Percentiles rank a stretch among this genome's conserved stretches.
phyloP scores from a whole-genome alignment of 306 rosid species.

The Chamaecrista fasciculata region DNA sequence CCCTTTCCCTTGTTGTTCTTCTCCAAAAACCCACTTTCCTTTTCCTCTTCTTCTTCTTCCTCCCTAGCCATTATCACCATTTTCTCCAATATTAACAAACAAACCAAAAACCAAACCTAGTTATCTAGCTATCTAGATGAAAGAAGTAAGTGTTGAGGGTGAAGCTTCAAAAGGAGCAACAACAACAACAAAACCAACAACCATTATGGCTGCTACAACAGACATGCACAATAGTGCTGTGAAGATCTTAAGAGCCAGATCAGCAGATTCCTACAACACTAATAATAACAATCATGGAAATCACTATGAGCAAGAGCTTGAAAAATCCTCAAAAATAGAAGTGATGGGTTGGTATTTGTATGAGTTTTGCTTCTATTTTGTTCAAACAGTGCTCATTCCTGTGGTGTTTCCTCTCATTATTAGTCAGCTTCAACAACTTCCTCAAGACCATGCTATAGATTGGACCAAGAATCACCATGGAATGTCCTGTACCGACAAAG shows the following conservation, averaged over 20 bases:
- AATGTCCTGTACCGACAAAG: conserved; percentile 41
- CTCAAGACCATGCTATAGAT: conserved; percentile 26
- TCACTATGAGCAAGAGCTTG: conserved; percentile 45
- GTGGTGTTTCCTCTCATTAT: conserved; percentile 75
- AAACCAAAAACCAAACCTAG: no score
- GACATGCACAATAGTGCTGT: conserved; percentile 27
- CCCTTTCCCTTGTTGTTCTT: background rate
- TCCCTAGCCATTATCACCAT: background rate
- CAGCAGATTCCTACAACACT: conserved; percentile 38
- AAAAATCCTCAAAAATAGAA: conserved; percentile 53
- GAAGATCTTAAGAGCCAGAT: conserved; percentile 39
- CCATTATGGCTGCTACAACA: conserved; percentile 14
- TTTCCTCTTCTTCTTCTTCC: background rate
- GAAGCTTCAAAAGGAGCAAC: background rate
- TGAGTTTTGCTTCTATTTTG: conserved; percentile 70
- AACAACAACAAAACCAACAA: no score
- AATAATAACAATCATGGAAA: no score
- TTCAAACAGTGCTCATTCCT: conserved; percentile 64
- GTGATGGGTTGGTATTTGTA: conserved; percentile 71
- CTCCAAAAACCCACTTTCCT: no score
- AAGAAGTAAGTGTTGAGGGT: background rate
- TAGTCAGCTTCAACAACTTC: conserved; percentile 47
- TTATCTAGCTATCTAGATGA: no score
- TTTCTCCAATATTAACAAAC: background rate
- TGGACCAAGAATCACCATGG: conserved; percentile 33